These are phyloP conservation scores for Limonomyces culmigenus DNA, from an alignment of 1,284 basidiomycete genomes.

Conservation along the genomic window DNA sequence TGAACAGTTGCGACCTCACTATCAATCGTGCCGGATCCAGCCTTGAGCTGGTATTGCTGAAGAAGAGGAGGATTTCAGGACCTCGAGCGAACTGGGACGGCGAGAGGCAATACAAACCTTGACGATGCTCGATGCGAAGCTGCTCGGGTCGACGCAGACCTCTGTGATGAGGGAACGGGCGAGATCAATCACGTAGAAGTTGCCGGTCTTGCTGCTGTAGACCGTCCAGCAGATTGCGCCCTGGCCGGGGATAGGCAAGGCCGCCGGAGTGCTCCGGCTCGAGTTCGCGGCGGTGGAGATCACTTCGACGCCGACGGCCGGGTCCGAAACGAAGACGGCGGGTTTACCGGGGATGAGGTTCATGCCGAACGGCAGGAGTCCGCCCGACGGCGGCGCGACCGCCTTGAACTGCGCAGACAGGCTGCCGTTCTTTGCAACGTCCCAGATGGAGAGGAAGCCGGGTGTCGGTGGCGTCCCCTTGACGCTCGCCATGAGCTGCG, in stretches of 20 bases:
- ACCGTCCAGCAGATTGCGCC: conserved; percentile 9
- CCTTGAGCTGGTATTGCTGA: conserved; percentile 12
- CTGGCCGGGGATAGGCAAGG: conserved; percentile 6
- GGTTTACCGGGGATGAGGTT: conserved; percentile 15
- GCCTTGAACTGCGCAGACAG: conserved; percentile 13
- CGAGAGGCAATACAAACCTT: too few species aligned
- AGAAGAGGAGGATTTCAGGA: not conserved
- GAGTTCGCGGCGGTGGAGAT: conserved; percentile 1
- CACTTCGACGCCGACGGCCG: conserved; percentile 15
- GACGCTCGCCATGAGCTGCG: conserved; percentile 24
- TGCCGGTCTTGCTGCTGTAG: conserved; percentile 8
- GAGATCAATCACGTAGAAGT: conserved; percentile 7
- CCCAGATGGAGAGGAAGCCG: conserved; percentile 30
- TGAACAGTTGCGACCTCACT: conserved; percentile 12
- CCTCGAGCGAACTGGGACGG: conserved; percentile 1
- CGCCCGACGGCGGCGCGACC: conserved; percentile 10
- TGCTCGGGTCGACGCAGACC: not conserved
- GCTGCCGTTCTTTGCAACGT: conserved; percentile 16
- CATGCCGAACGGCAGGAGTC: conserved; percentile 16
- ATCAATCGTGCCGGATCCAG: conserved; percentile 13
- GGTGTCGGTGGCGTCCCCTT: conserved; percentile 24
- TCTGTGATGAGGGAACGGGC: not conserved
- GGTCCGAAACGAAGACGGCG: conserved; percentile 16
- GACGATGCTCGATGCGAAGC: conserved; percentile 1
- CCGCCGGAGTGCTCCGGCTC: conserved; percentile 1